Percentiles rank a stretch among this genome's conserved stretches.
Evolutionary conservation across 2,329 filamentous ascomycete species (phyloP).

Genomic region (Trichophyton verrucosum): DNA sequence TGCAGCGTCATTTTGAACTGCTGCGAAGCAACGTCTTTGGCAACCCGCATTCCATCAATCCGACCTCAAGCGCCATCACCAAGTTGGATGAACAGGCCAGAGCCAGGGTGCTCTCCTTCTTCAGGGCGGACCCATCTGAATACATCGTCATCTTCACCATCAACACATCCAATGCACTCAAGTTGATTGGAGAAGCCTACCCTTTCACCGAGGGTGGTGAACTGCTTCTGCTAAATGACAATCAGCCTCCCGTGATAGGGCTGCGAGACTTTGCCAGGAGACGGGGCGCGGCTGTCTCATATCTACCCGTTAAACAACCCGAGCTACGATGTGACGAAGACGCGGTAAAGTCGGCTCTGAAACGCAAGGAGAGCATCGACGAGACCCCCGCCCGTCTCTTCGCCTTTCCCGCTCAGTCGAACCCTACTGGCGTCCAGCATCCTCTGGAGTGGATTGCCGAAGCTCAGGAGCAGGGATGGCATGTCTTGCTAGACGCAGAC

Average conservation of each 20-base stretch:
- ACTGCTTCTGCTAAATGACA: conserved; percentile 46
- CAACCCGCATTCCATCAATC: conserved; percentile 48
- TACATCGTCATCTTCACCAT: conserved; percentile 52
- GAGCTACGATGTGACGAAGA: conserved; percentile 8
- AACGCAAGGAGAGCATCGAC: background rate
- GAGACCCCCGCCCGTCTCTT: conserved; percentile 33
- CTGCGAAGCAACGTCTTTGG: conserved; percentile 44
- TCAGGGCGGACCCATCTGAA: conserved; percentile 46
- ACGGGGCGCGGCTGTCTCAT: conserved; percentile 8
- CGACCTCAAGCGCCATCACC: conserved; percentile 45
- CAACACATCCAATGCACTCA: conserved; percentile 51
- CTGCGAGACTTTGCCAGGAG: conserved; percentile 33
- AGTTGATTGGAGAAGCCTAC: conserved; percentile 39
- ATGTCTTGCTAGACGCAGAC: conserved; percentile 51
- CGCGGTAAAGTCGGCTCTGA: background rate
- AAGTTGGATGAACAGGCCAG: conserved; percentile 40
- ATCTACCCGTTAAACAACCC: conserved; percentile 6
- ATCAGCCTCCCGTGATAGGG: conserved; percentile 50
- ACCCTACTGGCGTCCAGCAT: conserved; percentile 54
- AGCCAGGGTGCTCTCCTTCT: conserved; percentile 42
- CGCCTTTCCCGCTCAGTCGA: conserved; percentile 59
- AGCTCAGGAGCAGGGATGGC: conserved; percentile 16
- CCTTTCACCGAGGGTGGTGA: conserved; percentile 26
- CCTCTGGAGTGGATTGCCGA: conserved; percentile 44
- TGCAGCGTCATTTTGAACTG: conserved; percentile 9